phyloP scores from a whole-genome alignment of 306 rosid genomes.

The Phaseolus lunatus region DNA sequence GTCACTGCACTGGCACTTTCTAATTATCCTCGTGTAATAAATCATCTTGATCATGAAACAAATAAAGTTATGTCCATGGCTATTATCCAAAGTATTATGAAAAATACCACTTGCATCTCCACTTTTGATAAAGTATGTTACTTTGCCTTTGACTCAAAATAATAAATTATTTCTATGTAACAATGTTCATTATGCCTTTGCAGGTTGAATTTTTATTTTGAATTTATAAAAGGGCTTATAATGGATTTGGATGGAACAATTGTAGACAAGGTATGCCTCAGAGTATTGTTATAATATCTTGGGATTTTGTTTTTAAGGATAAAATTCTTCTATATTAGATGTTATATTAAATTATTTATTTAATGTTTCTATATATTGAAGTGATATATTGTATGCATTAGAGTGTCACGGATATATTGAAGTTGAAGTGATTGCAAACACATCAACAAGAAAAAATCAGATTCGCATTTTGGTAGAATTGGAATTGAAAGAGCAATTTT shows the following conservation, averaged over 20 bases:
- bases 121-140: slow-evolving; percentile 78
- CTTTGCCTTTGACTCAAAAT: slow-evolving; percentile 41
- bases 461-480: slow-evolving; percentile 45
- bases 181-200: slow-evolving; percentile 36
- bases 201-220: slow-evolving; percentile 96
- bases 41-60: slow-evolving; percentile 83
- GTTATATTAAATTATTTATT: slow-evolving; percentile 13
- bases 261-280: slow-evolving; percentile 71
- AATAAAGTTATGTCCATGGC: slow-evolving; percentile 95
- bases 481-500: slow-evolving; percentile 55
- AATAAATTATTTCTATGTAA: slow-evolving; percentile 34
- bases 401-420: too few species aligned
- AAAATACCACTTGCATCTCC: slow-evolving; percentile 79
- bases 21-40: slow-evolving; percentile 93
- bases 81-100: slow-evolving; percentile 93
- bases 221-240: slow-evolving; percentile 91
- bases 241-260: slow-evolving; percentile 77
- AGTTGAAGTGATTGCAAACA: slow-evolving; percentile 53
- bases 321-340: slow-evolving; percentile 7
- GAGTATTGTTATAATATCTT: slow-evolving; percentile 28
- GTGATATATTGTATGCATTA: background rate
- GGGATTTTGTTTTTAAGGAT: slow-evolving; percentile 18
- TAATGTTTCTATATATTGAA: background rate
- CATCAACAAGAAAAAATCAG: slow-evolving; percentile 45
- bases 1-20: slow-evolving; percentile 86